phyloP scores from a whole-genome alignment of 1,284 basidiomycete species.

The Rhodotorula sp. region DNA sequence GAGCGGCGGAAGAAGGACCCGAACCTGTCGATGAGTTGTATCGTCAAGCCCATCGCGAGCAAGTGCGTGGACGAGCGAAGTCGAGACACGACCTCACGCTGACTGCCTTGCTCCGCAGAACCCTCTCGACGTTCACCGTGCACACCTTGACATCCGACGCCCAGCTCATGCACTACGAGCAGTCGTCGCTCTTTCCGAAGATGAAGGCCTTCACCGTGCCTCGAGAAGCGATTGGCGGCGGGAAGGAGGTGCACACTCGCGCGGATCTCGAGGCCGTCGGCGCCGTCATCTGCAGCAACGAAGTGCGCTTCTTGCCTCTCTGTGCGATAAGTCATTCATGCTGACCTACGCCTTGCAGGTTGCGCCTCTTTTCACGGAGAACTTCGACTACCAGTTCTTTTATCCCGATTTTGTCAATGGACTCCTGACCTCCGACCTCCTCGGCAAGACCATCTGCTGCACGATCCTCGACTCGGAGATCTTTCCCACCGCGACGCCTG shows the following conservation, averaged over 20 bases:
- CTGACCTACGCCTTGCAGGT: slow-evolving; percentile 58
- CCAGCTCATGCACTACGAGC: slow-evolving; percentile 40
- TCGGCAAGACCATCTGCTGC: slow-evolving; percentile 92
- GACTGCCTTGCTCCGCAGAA: not conserved
- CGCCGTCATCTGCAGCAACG: slow-evolving; percentile 74
- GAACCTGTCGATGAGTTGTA: slow-evolving; percentile 42
- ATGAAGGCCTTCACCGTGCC: slow-evolving; percentile 39
- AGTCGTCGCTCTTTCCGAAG: slow-evolving; percentile 31
- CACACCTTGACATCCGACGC: slow-evolving; percentile 26
- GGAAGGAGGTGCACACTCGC: slow-evolving; percentile 55
- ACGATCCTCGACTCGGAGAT: slow-evolving; percentile 63
- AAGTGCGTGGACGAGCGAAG: slow-evolving; percentile 13
- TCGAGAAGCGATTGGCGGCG: slow-evolving; percentile 56
- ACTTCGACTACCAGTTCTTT: slow-evolving; percentile 95
- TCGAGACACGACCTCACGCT: slow-evolving; percentile 39
- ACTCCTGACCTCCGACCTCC: slow-evolving; percentile 89
- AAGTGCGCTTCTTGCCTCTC: slow-evolving; percentile 41
- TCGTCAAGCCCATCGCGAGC: slow-evolving; percentile 34
- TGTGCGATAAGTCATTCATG: not conserved
- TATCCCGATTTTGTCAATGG: slow-evolving; percentile 92
- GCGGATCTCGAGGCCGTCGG: slow-evolving; percentile 49
- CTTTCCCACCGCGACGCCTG: not conserved
- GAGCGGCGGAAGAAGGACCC: slow-evolving; percentile 35
- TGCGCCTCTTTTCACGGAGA: slow-evolving; percentile 95
- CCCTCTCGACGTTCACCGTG: slow-evolving; percentile 32